phyloP scores from a whole-genome alignment of 2,329 filamentous ascomycete species.

The Hymenoscyphus linearis region DNA sequence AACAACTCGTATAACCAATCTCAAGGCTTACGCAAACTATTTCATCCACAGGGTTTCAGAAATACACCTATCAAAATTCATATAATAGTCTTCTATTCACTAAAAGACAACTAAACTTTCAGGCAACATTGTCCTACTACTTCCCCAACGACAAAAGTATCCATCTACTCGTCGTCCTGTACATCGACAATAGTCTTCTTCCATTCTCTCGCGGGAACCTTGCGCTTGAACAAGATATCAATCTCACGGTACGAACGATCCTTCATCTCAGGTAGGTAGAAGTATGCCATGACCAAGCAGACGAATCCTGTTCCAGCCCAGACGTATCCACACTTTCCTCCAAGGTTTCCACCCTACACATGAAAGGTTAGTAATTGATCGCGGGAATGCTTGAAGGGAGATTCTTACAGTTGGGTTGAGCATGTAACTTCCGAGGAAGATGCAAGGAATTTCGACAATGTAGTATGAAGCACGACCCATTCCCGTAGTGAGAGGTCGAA shows the following conservation, averaged over 20 bases:
- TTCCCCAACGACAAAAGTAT: constrained; percentile 10
- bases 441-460: constrained; percentile 59
- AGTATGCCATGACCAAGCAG: constrained; percentile 45
- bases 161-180: constrained; percentile 55
- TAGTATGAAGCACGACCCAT: constrained; percentile 61
- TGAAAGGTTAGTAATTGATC: constrained; percentile 26
- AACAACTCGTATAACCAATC: too few species aligned
- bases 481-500: constrained; percentile 60
- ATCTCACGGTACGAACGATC: constrained; percentile 45
- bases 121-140: neutral
- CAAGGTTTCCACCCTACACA: constrained; percentile 37
- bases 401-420: constrained; percentile 47
- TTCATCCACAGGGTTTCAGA: too few species aligned
- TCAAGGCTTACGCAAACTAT: too few species aligned
- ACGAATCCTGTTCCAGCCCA: constrained; percentile 53
- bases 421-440: constrained; percentile 57
- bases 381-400: neutral
- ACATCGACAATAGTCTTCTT: constrained; percentile 51
- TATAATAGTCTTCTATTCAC: too few species aligned
- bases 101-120: too few species aligned
- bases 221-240: constrained; percentile 41
- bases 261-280: constrained; percentile 57
- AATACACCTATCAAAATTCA: too few species aligned
- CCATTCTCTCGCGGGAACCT: constrained; percentile 36
- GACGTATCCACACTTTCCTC: constrained; percentile 53